Conservation (phyloP, 768 basidiomycete genomes). For the Mrakia blollopis region DNA sequence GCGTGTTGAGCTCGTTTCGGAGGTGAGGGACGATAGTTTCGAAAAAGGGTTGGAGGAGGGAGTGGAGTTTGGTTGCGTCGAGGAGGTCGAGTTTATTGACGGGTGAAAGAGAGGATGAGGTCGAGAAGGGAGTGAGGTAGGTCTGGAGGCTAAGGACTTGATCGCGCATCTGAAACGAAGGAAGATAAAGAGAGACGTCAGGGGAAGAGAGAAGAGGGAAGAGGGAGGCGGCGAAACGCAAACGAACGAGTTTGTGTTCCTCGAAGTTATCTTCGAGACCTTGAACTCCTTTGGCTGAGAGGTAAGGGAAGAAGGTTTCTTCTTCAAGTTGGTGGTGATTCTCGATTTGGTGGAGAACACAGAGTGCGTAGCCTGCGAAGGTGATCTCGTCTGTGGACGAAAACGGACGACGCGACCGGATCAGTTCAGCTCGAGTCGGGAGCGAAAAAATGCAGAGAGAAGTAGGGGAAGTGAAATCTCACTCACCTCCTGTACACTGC, state of each 20-base stretch:
- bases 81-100: too few species aligned
- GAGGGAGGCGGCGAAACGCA: too few species aligned
- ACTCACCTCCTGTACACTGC: too few species aligned
- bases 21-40: background rate
- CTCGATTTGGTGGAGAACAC: background rate
- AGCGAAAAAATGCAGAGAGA: too few species aligned
- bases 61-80: background rate
- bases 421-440: too few species aligned
- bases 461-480: too few species aligned
- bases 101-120: background rate
- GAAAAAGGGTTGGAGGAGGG: background rate
- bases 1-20: slow-evolving; percentile 1
- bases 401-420: too few species aligned
- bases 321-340: background rate
- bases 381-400: background rate
- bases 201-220: background rate
- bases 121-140: background rate
- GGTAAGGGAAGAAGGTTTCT: background rate
- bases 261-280: background rate
- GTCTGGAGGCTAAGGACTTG: background rate
- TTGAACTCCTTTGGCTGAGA: background rate
- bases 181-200: background rate
- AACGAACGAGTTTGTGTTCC: background rate
- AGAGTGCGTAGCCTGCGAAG: background rate
- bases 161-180: background rate